Evolutionary conservation across 75 land plant species (phyloP), one percentile per base, ranked within the genome.

Genomic region (Pinus tabuliformis): DNA sequence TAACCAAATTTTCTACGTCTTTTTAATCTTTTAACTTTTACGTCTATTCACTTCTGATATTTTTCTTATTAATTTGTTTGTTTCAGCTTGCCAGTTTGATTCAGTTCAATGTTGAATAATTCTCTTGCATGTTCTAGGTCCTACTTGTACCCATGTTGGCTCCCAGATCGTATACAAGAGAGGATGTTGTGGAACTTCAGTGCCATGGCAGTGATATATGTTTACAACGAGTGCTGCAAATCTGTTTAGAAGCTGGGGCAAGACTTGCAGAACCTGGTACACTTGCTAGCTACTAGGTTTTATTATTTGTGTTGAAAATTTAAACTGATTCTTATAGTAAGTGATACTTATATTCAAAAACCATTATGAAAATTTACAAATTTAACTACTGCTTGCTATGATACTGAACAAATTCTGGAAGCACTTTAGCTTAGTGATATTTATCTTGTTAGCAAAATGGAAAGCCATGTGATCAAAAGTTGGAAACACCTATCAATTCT

Each of bases 171-270:
- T 97, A 95, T 75, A 97, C 99, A 18, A 85, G 91, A 76, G 99
- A 97, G 76, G 99, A 97, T 86, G 98, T 97, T 37, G 88, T 94
- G 66, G 99, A 97, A 79, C 85, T 97, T 74, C 99, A 97, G 76
- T 97, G 99, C 76, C 99, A 97, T 81, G 99, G 99, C n/a, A 96
- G 86, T 79, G 95, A 91, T 75, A 85, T 97, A 58, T 97, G 98
- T 77, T 70, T 93, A 59, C 89, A 82, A 59, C 87, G 95, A 45
- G 91, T 97, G 20, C 75, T 97, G 33, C 81, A 89, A 57, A 93
- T 92, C 72, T 97, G 99, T 77, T 78, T 97, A n/a, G 91, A 91
- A 49, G 90, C 92, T 76, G 99, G 99, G 62, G 99, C 99, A 30
- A 87, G 95, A 76, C 93, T 94, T 78, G 99, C 98, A 42, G 93